Percentiles rank a stretch among this genome's conserved stretches.
Evolutionary conservation across 1,284 basidiomycete species (phyloP).

Genomic region (Rhodotorula sp.): DNA sequence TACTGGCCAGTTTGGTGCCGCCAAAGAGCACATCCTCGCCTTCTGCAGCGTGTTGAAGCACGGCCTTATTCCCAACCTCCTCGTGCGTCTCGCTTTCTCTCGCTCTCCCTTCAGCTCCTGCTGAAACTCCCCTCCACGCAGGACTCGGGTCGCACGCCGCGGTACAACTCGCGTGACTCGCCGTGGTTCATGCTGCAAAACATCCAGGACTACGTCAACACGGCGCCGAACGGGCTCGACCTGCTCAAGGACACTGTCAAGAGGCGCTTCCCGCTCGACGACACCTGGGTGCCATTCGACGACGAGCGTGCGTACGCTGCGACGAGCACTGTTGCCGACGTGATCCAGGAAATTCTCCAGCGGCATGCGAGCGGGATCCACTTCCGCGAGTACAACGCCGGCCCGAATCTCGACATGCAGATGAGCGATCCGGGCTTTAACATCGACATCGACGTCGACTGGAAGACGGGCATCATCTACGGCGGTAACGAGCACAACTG

Average conservation of each 20-base stretch:
- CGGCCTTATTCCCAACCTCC: slow-evolving; percentile 79
- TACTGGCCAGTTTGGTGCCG: slow-evolving; percentile 83
- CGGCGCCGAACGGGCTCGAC: slow-evolving; percentile 78
- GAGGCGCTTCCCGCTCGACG: slow-evolving; percentile 89
- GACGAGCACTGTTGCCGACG: slow-evolving; percentile 80
- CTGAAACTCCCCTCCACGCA: neutral
- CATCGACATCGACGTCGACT: slow-evolving; percentile 90
- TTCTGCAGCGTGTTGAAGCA: slow-evolving; percentile 49
- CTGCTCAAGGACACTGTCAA: slow-evolving; percentile 80
- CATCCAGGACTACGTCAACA: slow-evolving; percentile 88
- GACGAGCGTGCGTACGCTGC: slow-evolving; percentile 79
- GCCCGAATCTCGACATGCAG: slow-evolving; percentile 90
- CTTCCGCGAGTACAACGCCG: slow-evolving; percentile 95
- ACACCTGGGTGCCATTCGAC: slow-evolving; percentile 91
- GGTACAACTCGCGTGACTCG: slow-evolving; percentile 87
- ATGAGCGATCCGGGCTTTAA: slow-evolving; percentile 93
- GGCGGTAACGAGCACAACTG: slow-evolving; percentile 74
- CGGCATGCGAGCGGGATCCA: slow-evolving; percentile 88
- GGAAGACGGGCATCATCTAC: slow-evolving; percentile 85
- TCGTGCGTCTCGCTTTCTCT: slow-evolving; percentile 61
- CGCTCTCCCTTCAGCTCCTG: neutral
- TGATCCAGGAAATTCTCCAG: slow-evolving; percentile 94
- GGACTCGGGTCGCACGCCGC: slow-evolving; percentile 46
- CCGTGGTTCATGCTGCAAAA: slow-evolving; percentile 99
- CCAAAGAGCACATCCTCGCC: slow-evolving; percentile 81